Percentiles rank a stretch among this genome's conserved stretches.
These are phyloP conservation scores for Trichoderma sp. DNA, from an alignment of 2,329 filamentous ascomycete species.

Conservation along the genomic window DNA sequence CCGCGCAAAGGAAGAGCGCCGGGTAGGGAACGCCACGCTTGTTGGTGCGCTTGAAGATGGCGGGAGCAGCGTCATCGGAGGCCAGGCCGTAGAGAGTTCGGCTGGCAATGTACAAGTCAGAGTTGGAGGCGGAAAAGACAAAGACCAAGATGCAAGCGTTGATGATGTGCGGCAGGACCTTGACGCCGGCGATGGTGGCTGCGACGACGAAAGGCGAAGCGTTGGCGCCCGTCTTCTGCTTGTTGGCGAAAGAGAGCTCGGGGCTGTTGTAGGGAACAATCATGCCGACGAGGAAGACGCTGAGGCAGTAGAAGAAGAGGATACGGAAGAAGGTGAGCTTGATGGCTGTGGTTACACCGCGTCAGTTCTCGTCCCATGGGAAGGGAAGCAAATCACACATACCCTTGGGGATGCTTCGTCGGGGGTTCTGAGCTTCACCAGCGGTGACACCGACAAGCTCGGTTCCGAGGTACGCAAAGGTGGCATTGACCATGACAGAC, in stretches of 20 bases:
- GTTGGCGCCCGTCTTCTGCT: slow-evolving; percentile 34
- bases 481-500: slow-evolving; percentile 70
- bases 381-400: neutral
- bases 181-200: slow-evolving; percentile 61
- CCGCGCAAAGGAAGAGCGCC: slow-evolving; percentile 57
- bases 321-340: slow-evolving; percentile 80
- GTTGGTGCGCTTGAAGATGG: slow-evolving; percentile 69
- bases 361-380: neutral
- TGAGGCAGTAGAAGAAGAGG: slow-evolving; percentile 73
- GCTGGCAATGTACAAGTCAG: slow-evolving; percentile 72
- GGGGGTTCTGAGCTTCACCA: slow-evolving; percentile 75
- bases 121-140: slow-evolving; percentile 74
- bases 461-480: slow-evolving; percentile 75
- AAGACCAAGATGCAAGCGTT: slow-evolving; percentile 74
- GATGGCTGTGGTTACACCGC: slow-evolving; percentile 51
- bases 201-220: slow-evolving; percentile 73
- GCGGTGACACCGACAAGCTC: slow-evolving; percentile 76
- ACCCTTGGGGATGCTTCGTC: slow-evolving; percentile 65
- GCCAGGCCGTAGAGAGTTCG: slow-evolving; percentile 72
- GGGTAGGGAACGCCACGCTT: slow-evolving; percentile 67
- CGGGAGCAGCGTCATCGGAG: slow-evolving; percentile 66
- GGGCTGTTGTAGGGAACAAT: slow-evolving; percentile 67
- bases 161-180: slow-evolving; percentile 61
- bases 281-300: slow-evolving; percentile 72
- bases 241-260: slow-evolving; percentile 57